Conservation (phyloP, 225 moss, liverwort and hornwort species). For the Bryoerythrophyllum caledonicum region DNA sequence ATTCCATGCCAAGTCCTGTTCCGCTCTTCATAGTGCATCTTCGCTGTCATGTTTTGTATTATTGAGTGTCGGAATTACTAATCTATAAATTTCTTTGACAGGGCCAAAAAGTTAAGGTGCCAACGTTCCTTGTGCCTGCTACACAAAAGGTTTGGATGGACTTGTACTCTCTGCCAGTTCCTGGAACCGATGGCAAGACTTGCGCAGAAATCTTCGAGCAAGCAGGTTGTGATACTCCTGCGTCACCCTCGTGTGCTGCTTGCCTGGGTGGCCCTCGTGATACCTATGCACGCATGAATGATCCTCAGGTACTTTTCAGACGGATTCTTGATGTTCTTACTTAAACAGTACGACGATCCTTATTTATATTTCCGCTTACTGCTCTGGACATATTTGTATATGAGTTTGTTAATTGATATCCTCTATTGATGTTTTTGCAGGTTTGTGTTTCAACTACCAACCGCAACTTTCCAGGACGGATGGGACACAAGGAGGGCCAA, state of each 20-base stretch:
- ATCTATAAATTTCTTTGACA: slow-evolving; percentile 27
- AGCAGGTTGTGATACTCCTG: slow-evolving; percentile 92
- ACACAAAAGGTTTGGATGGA: slow-evolving; percentile 99
- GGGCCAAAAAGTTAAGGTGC: slow-evolving; percentile 88
- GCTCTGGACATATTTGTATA: neutral
- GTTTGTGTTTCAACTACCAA: slow-evolving; percentile 98
- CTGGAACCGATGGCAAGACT: slow-evolving; percentile 84
- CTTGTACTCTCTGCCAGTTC: slow-evolving; percentile 76
- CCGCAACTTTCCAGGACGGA: slow-evolving; percentile 92
- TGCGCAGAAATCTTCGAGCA: slow-evolving; percentile 85
- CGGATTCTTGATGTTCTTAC: neutral
- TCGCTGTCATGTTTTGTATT: neutral
- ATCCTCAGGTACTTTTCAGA: slow-evolving; percentile 62
- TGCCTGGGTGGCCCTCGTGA: slow-evolving; percentile 97
- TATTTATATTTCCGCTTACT: neutral
- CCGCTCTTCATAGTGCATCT: neutral
- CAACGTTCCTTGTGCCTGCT: slow-evolving; percentile 94
- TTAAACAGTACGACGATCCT: neutral
- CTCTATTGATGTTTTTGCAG: slow-evolving; percentile 35
- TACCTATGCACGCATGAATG: slow-evolving; percentile 93
- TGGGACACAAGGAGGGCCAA: slow-evolving; percentile 95
- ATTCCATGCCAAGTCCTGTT: neutral
- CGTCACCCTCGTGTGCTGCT: slow-evolving; percentile 96
- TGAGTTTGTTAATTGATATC: neutral
- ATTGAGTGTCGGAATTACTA: slow-evolving; percentile 12